Percentiles rank a stretch among this genome's conserved stretches.
Evolutionary conservation across 495 filamentous ascomycete genomes (phyloP).

Genomic region (Talaromyces proteolyticus): DNA sequence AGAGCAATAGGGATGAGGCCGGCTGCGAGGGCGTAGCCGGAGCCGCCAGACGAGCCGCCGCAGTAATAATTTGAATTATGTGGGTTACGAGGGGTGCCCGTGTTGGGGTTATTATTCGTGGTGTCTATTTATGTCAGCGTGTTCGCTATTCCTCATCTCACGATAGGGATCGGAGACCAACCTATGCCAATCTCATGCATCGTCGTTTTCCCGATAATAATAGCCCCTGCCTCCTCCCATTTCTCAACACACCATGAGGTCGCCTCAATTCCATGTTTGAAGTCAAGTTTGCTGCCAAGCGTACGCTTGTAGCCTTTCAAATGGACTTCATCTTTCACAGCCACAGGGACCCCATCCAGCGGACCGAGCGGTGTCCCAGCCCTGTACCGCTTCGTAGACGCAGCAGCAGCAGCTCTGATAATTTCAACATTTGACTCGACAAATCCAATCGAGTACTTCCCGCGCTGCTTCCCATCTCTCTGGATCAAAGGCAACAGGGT

Average conservation of each 20-base stretch:
- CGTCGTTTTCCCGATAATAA: constrained; percentile 78
- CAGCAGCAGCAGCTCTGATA: constrained; percentile 61
- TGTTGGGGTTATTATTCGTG: constrained; percentile 75
- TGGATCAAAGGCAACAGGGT: constrained; percentile 64
- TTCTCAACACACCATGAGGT: constrained; percentile 73
- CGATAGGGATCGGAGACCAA: constrained; percentile 18
- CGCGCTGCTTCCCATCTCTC: constrained; percentile 42
- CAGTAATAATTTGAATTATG: constrained; percentile 76
- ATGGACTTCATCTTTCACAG: constrained; percentile 78
- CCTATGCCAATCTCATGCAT: constrained; percentile 89
- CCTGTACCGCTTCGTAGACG: constrained; percentile 64
- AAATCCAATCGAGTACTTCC: constrained; percentile 66
- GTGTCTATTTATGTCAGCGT: constrained; percentile 47
- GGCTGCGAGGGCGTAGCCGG: constrained; percentile 67
- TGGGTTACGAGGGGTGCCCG: constrained; percentile 80
- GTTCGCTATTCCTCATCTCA: background rate
- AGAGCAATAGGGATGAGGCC: constrained; percentile 78
- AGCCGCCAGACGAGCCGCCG: constrained; percentile 84
- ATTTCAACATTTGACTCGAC: constrained; percentile 51
- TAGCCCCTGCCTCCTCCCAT: constrained; percentile 70
- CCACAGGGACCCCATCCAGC: constrained; percentile 81
- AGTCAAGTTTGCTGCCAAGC: constrained; percentile 54
- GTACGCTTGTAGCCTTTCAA: constrained; percentile 67
- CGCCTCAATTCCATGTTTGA: constrained; percentile 36
- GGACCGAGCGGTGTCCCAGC: constrained; percentile 55